Percentiles rank a stretch among this genome's conserved stretches.
These are phyloP conservation scores for Solanum tacnaense DNA, from an alignment of 257 asterid genomes.

Conservation along the genomic window DNA sequence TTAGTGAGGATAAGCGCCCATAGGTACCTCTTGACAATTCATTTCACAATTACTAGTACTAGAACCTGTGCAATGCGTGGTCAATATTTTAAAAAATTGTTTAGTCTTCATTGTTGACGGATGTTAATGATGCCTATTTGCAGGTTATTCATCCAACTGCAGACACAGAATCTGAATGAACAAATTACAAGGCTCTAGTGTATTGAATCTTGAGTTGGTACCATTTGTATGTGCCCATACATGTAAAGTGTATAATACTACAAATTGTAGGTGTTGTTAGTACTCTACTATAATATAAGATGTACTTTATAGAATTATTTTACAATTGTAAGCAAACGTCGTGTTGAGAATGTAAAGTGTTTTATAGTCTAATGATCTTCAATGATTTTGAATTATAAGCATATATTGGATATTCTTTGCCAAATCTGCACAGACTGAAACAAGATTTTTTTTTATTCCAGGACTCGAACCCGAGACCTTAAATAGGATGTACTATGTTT, in stretches of 20 bases:
- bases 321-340: background rate
- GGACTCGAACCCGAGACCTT: too few species aligned
- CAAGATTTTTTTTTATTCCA: too few species aligned
- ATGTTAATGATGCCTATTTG: background rate
- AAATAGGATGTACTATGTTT: too few species aligned
- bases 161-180: background rate
- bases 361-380: background rate
- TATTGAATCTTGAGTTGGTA: background rate
- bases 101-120: background rate
- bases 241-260: background rate
- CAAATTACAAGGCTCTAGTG: background rate
- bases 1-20: conserved; percentile 21
- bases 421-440: background rate
- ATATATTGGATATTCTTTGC: background rate
- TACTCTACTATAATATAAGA: background rate
- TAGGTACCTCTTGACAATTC: conserved; percentile 13
- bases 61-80: background rate
- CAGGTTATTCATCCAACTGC: background rate
- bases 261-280: background rate
- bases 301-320: background rate
- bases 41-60: background rate
- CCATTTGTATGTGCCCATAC: background rate
- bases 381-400: background rate
- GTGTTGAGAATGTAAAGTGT: background rate
- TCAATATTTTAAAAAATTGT: background rate